These are phyloP conservation scores for Dendrobium nobile DNA, from an alignment of 106 monocot species.

Conservation along the genomic window DNA sequence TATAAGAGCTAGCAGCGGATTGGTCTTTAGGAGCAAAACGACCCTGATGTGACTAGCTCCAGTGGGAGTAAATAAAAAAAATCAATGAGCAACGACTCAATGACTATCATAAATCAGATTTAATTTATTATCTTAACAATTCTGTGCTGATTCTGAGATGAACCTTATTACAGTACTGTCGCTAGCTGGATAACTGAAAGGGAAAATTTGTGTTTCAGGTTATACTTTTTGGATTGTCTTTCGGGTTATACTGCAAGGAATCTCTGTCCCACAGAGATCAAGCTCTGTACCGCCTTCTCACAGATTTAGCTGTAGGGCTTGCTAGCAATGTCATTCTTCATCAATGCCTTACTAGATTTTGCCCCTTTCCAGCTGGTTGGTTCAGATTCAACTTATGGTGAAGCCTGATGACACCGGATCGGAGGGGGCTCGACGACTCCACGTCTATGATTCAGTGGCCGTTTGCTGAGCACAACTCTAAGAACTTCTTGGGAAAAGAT, in stretches of 20 bases:
- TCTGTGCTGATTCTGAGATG: background rate
- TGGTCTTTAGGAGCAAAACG: no score
- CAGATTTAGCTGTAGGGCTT: constrained; percentile 35
- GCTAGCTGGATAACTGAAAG: background rate
- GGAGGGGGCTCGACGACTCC: no score
- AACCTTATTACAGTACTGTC: background rate
- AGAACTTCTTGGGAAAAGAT: no score
- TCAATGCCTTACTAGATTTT: constrained; percentile 29
- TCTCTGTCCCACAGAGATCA: constrained; percentile 43
- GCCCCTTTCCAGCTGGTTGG: constrained; percentile 40
- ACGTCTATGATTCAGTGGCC: no score
- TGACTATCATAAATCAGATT: no score
- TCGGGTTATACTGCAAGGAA: constrained; percentile 17
- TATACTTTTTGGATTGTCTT: constrained; percentile 13
- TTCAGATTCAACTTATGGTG: constrained; percentile 34
- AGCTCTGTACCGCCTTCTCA: constrained; percentile 37
- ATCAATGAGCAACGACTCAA: no score
- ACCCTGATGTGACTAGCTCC: no score
- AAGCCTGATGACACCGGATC: constrained; percentile 11
- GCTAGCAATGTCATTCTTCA: constrained; percentile 45
- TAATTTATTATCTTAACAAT: background rate
- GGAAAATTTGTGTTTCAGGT: background rate
- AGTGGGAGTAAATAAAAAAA: no score
- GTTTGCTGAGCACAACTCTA: no score
- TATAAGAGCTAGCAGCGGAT: no score